Evolutionary conservation across 176 grass and related monocot genomes (phyloP), one percentile per base, ranked within the genome.

Genomic region (Carex cristatella): DNA sequence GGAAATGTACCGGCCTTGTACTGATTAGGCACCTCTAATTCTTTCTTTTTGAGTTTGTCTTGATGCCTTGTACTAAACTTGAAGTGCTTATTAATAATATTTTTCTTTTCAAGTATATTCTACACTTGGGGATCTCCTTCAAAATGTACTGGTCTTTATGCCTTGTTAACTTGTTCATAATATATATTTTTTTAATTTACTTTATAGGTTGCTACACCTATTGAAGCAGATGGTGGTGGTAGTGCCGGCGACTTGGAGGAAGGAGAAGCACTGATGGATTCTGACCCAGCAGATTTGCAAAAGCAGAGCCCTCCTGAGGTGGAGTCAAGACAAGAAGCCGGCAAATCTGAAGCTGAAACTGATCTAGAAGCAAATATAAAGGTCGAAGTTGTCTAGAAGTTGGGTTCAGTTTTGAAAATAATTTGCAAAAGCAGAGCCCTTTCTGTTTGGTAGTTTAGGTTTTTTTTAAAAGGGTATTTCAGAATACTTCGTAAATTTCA

Each of bases 201-300:
- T 40, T 13, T 31, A 10, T 67, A 94, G 92, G 83, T 91, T 89
- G 88, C 88, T 1, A 86, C 89, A 15, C 87, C 89, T 7, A 88
- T 86, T 35, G 94, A 97, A 66, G 88, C 89, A 7, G 91, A 98
- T n/a, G 91, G 92, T 0, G 90, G 91, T 28, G 92, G 91, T 62
- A 94, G 91, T 30, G 92, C 85, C 14, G 87, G 54, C 40, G 95
- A 95, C 15, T 90, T 86, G 23, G 96, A 98, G 89, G 96, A 99
- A 89, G 95, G 95, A 44, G 87, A 83, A 15, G 81, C 92, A 18
- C 83, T 88, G n/a, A 90, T 99, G 93, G 93, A 99, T 87, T 99
- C 93, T 0, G 91, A 99, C 51, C 89, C 89, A 0, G 69, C 69
- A 5, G 85, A 64, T 10, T 69, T 18, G 0, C 93, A 88, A 87